phyloP scores from a whole-genome alignment of 257 asterid genomes.

The Solanum appendiculatum region DNA sequence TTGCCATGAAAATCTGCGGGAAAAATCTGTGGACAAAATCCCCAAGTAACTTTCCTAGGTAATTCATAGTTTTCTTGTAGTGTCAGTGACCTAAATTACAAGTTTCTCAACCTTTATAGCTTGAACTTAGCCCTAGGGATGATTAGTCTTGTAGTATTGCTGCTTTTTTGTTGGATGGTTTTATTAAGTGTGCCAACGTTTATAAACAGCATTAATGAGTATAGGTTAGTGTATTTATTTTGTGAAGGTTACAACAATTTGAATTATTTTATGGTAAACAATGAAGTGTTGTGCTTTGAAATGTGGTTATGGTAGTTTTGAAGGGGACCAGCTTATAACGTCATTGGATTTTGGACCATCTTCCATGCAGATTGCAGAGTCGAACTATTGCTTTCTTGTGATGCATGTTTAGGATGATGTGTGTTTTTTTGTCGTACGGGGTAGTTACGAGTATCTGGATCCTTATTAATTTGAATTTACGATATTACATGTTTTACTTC shows the following conservation, averaged over 20 bases:
- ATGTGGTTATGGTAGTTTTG: not conserved
- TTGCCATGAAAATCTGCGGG: too few species aligned
- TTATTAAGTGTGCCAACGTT: not conserved
- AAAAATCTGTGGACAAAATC: too few species aligned
- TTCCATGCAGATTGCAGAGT: not conserved
- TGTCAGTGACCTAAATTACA: not conserved
- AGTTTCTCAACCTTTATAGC: not conserved
- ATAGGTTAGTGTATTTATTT: not conserved
- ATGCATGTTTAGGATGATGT: not conserved
- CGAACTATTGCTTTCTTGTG: not conserved
- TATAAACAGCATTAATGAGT: not conserved
- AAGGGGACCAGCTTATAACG: not conserved
- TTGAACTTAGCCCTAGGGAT: not conserved
- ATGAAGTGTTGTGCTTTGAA: not conserved
- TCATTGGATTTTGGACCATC: not conserved
- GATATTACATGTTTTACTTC: not conserved
- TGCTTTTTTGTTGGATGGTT: not conserved
- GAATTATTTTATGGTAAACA: not conserved
- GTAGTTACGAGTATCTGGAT: not conserved
- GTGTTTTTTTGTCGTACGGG: too few species aligned
- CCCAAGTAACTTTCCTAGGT: too few species aligned
- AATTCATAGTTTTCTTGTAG: too few species aligned
- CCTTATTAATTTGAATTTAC: not conserved
- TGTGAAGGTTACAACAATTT: not conserved
- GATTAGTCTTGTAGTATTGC: not conserved